Evolutionary conservation across 1,284 basidiomycete genomes (phyloP), one percentile per base, ranked within the genome.

Genomic region (Ceratobasidium sp.): DNA sequence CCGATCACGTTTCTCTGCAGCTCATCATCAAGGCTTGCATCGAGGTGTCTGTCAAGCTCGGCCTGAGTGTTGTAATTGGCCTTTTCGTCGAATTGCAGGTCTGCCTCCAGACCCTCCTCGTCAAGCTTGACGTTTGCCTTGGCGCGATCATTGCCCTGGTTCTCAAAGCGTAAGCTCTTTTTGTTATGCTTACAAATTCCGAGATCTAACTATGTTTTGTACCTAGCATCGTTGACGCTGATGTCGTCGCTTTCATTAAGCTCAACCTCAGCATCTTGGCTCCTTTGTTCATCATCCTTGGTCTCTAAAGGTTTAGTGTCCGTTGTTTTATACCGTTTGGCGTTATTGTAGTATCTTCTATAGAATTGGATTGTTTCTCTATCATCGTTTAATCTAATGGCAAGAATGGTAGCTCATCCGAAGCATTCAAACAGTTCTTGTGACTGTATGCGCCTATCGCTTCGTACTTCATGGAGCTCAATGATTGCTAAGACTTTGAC

Each of bases 11-110:
- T 2, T 43, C 3, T 46, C 21, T 61, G 8, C 14, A 62, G 60
- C 30, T 65, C 21, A 65, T 65, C 32, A 48, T 65, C 28, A 3
- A 65, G 30, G 46, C 48, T 16, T 65, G 62, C 32, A 5, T 65
- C 14, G 1, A 1, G 3, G 12, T 65, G 9, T 12, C 36, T 34
- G 46, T 46, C 62, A 65, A 52, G 62, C 52, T 65, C 21, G 62
- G 62, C 16, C 12, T 50, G 8, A 1, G 21, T 6, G 46, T 65
- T n/a, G 9, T 50, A 5, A 8, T 65, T 5, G 21, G 14, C 30
- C 2, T 65, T 32, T 46, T 32, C 6, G 46, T 34, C 23, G 6
- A 52, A 48, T n/a, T 65, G 6, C 39, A 65, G 23, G 21, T 34
- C 14, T 65, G 62, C 62, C 30, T 65, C n/a, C 9, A 52, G 3